These are phyloP conservation scores for Aureobasidium sp. DNA, from an alignment of 2,329 filamentous ascomycete species.

Conservation along the genomic window DNA sequence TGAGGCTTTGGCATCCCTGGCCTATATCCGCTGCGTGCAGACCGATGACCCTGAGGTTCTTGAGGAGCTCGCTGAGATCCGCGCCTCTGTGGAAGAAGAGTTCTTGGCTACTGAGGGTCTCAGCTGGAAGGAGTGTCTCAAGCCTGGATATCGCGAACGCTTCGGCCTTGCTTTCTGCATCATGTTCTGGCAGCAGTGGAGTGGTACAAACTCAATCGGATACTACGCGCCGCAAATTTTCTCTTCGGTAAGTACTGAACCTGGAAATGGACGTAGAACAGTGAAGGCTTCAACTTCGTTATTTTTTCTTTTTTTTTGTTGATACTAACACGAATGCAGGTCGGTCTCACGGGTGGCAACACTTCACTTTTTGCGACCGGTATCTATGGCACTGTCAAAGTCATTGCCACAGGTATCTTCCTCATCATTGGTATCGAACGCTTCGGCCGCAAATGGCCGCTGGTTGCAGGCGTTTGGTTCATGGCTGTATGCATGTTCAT, in stretches of 20 bases:
- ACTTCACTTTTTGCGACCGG: constrained; percentile 33
- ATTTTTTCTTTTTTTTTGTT: no score
- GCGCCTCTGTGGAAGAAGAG: constrained; percentile 37
- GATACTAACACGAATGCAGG: no score
- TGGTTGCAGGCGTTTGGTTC: constrained; percentile 29
- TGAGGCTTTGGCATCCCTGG: constrained; percentile 50
- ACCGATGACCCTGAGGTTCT: constrained; percentile 20
- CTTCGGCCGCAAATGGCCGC: constrained; percentile 30
- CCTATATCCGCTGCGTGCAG: constrained; percentile 45
- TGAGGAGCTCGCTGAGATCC: constrained; percentile 34
- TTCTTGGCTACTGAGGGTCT: constrained; percentile 34
- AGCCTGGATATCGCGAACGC: constrained; percentile 46
- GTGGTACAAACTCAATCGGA: constrained; percentile 36
- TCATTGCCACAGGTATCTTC: constrained; percentile 32
- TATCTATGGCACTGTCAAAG: constrained; percentile 35
- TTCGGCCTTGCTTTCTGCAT: constrained; percentile 55
- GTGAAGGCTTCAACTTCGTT: no score
- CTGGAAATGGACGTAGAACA: no score
- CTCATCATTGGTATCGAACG: constrained; percentile 33
- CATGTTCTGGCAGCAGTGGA: constrained; percentile 44
- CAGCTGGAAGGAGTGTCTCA: constrained; percentile 35
- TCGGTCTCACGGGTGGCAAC: constrained; percentile 29
- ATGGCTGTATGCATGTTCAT: constrained; percentile 33
- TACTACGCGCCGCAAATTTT: constrained; percentile 36
- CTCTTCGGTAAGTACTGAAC: constrained; percentile 19